Evolutionary conservation across 192 early-diverging fungal genomes (phyloP).

Genomic region (Nowakowskiella sp.): DNA sequence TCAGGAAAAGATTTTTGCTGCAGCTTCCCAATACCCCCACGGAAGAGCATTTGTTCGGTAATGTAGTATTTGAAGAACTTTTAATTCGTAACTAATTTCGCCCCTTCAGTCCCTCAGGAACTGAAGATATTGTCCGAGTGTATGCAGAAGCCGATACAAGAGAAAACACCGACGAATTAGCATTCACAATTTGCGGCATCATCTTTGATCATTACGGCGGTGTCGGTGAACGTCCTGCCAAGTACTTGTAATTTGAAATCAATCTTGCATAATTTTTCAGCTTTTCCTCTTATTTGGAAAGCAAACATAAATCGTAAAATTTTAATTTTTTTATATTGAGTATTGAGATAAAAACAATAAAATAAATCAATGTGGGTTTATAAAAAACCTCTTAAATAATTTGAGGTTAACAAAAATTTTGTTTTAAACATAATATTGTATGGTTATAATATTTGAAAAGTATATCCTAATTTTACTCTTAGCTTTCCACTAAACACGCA

Average conservation of each 20-base stretch:
- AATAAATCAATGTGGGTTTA: no score
- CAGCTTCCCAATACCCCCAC: slow-evolving; percentile 73
- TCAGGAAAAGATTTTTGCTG: slow-evolving; percentile 74
- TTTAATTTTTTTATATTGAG: no score
- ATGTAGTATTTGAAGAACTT: slow-evolving; percentile 1
- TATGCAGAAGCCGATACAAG: slow-evolving; percentile 97
- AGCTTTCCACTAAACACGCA: no score
- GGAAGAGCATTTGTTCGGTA: slow-evolving; percentile 93
- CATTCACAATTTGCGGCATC: slow-evolving; percentile 77
- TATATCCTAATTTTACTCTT: no score
- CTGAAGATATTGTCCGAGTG: slow-evolving; percentile 97
- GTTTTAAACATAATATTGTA: no score
- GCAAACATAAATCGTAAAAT: no score
- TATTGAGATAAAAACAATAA: no score
- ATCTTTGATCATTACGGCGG: slow-evolving; percentile 93
- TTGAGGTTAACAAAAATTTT: no score
- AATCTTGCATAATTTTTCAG: no score
- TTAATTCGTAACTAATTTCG: not conserved
- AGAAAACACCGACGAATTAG: slow-evolving; percentile 79
- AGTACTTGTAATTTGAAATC: slow-evolving; percentile 12
- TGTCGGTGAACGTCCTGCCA: slow-evolving; percentile 69
- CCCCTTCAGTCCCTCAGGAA: slow-evolving; percentile 76
- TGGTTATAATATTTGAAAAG: no score
- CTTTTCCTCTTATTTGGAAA: no score
- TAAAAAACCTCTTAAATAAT: no score